phyloP scores from a whole-genome alignment of 1,139 yeast genomes.

The Zygoascus sp. region DNA sequence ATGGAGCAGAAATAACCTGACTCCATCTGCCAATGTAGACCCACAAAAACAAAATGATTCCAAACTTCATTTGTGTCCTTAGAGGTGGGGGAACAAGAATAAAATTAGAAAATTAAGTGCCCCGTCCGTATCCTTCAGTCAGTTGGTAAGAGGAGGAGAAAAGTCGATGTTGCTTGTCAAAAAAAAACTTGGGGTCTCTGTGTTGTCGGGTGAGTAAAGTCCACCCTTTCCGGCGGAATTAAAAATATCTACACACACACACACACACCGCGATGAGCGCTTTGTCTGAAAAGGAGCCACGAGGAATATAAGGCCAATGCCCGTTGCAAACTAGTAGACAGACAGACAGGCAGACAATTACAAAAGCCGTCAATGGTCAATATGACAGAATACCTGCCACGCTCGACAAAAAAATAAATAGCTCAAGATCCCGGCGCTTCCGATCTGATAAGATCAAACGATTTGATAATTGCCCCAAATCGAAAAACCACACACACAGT shows the following conservation, averaged over 20 bases:
- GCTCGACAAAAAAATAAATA: too few relatives aligned
- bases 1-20: slow-evolving; percentile 1
- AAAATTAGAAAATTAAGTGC: too few relatives aligned
- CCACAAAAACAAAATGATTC: background rate
- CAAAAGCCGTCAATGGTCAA: too few relatives aligned
- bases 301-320: too few relatives aligned
- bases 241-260: background rate
- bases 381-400: too few relatives aligned
- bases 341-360: too few relatives aligned
- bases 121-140: too few relatives aligned
- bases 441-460: background rate
- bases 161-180: too few relatives aligned
- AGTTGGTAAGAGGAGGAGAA: background rate
- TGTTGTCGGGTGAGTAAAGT: background rate
- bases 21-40: background rate
- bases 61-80: background rate
- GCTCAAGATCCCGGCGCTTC: background rate
- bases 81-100: background rate
- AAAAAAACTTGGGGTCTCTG: background rate
- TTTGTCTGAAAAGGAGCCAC: too few relatives aligned
- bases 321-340: too few relatives aligned
- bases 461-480: background rate
- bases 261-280: too few relatives aligned
- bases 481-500: background rate
- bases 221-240: background rate